A percentile compares a stretch with the other conserved stretches of the same genome.
Conservation (phyloP, 2,329 filamentous ascomycete species). For the Moelleriella libera region DNA sequence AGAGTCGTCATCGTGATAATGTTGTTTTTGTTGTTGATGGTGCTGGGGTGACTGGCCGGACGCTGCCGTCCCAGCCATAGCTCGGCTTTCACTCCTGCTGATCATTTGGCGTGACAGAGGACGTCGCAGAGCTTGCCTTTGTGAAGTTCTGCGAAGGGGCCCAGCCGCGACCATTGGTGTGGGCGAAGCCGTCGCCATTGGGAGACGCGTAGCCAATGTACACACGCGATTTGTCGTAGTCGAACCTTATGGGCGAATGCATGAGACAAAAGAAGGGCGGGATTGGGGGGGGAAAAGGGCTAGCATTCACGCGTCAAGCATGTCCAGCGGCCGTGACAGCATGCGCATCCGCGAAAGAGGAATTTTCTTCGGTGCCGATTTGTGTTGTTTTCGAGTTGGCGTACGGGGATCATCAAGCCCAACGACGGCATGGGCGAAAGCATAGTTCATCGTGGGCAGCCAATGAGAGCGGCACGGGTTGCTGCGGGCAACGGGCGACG, state of each 20-base stretch:
- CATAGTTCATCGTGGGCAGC: constrained; percentile 3
- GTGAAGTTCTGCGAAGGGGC: constrained; percentile 36
- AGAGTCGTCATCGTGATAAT: constrained; percentile 62
- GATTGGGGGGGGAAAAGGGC: too few relatives aligned
- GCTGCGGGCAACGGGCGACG: constrained; percentile 14
- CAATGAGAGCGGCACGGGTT: constrained; percentile 17
- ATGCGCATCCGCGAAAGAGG: too few relatives aligned
- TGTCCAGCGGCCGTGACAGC: too few relatives aligned
- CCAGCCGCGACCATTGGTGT: constrained; percentile 39
- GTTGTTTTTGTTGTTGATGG: constrained; percentile 22
- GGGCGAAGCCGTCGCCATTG: constrained; percentile 39
- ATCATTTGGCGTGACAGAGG: constrained; percentile 30
- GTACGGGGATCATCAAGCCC: too few relatives aligned
- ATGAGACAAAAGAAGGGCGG: constrained; percentile 2
- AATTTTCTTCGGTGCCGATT: too few relatives aligned
- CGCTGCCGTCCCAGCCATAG: constrained; percentile 11
- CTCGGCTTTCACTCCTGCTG: constrained; percentile 30
- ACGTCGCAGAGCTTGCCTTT: constrained; percentile 39
- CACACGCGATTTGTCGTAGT: neutral
- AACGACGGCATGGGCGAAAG: too few relatives aligned
- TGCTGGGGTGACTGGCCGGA: constrained; percentile 12
- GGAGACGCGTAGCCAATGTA: constrained; percentile 5
- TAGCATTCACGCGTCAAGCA: too few relatives aligned
- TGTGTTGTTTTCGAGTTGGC: too few relatives aligned
- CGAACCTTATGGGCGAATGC: neutral